Evolutionary conservation across 768 basidiomycete genomes (phyloP).

Genomic region (Phylloporus rhodoxanthus): DNA sequence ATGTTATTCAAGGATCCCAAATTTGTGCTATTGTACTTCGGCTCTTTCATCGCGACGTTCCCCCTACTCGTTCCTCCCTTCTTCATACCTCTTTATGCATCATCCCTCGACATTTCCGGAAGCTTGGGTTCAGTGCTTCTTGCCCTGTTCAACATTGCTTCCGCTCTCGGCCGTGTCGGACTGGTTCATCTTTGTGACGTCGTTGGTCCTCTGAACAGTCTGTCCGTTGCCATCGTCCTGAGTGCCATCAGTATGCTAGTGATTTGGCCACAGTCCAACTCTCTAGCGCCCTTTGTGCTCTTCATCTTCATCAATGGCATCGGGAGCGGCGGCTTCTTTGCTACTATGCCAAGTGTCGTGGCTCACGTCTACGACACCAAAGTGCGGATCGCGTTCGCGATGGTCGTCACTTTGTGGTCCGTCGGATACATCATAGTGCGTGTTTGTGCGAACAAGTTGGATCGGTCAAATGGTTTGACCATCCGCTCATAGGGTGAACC

Average conservation of each 20-base stretch:
- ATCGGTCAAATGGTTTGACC: not conserved
- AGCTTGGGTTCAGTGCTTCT: constrained; percentile 26
- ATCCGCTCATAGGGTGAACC: constrained; percentile 22
- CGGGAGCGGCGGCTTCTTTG: constrained; percentile 32
- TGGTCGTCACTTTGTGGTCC: constrained; percentile 30
- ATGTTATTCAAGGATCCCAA: constrained; percentile 27
- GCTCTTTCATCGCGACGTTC: constrained; percentile 31
- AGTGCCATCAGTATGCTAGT: constrained; percentile 28
- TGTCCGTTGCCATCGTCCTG: constrained; percentile 24
- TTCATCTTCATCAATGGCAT: constrained; percentile 26
- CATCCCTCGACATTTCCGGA: constrained; percentile 22
- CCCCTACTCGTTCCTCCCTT: constrained; percentile 34
- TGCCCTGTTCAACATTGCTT: constrained; percentile 32
- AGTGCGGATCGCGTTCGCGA: constrained; percentile 29
- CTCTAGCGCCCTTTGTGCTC: constrained; percentile 20
- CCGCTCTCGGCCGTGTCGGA: constrained; percentile 29
- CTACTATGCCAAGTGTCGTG: constrained; percentile 30
- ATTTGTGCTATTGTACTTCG: constrained; percentile 27
- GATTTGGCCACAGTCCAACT: constrained; percentile 26
- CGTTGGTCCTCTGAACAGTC: constrained; percentile 27
- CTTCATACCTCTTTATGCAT: constrained; percentile 34
- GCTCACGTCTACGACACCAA: constrained; percentile 28
- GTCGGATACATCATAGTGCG: constrained; percentile 26
- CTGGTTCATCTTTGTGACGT: constrained; percentile 26
- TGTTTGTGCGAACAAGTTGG: not conserved